phyloP scores from a whole-genome alignment of 2,329 filamentous ascomycete genomes.

The Knufia fluminis region DNA sequence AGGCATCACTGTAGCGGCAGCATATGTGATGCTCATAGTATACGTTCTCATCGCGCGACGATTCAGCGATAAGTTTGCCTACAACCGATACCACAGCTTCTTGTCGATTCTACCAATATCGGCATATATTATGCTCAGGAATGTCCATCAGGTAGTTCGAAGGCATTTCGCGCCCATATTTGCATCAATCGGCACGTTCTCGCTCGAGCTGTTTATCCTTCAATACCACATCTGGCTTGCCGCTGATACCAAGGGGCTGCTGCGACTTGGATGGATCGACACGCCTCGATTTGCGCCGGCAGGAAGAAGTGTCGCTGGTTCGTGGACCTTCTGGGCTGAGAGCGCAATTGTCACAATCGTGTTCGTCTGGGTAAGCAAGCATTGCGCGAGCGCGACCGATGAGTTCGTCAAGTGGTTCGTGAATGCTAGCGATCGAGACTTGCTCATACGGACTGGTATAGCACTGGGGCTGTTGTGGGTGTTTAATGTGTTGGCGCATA shows the following conservation, averaged over 20 bases:
- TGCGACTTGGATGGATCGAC: conserved; percentile 30
- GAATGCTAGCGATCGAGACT: background rate
- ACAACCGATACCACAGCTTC: conserved; percentile 45
- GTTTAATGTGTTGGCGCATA: background rate
- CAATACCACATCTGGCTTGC: conserved; percentile 56
- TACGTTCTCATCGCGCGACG: conserved; percentile 30
- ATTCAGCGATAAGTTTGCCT: conserved; percentile 33
- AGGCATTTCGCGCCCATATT: conserved; percentile 40
- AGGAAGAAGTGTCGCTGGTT: background rate
- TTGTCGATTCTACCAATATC: conserved; percentile 48
- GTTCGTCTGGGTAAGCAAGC: conserved; percentile 37
- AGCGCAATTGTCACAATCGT: conserved; percentile 31
- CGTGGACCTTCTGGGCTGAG: conserved; percentile 21
- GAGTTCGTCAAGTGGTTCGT: background rate
- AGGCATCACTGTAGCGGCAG: conserved; percentile 9
- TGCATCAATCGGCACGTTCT: conserved; percentile 47
- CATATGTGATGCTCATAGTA: conserved; percentile 23
- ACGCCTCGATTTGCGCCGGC: background rate
- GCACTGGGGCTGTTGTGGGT: background rate
- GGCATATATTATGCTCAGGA: conserved; percentile 45
- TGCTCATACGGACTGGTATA: background rate
- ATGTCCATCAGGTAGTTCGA: conserved; percentile 35
- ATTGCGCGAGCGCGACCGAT: conserved; percentile 26
- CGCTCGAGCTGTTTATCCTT: conserved; percentile 51
- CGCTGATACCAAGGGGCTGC: conserved; percentile 46